phyloP scores from a whole-genome alignment of 208 protist genomes.

The Crithidia mellificae region DNA sequence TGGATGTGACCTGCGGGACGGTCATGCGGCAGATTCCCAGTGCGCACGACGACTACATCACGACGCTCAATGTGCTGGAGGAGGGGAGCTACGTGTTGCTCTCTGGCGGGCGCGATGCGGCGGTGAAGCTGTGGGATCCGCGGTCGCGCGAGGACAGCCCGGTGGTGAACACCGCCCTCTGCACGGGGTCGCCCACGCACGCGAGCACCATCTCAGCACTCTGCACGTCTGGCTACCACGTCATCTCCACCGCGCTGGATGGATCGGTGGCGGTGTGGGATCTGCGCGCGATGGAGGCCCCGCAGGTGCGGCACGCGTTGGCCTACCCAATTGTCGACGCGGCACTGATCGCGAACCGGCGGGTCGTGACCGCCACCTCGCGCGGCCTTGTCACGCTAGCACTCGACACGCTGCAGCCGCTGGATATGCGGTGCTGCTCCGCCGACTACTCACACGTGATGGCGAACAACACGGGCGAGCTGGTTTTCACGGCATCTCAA shows the following conservation, averaged over 20 bases:
- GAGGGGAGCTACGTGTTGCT: slow-evolving; percentile 67
- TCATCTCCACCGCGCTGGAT: slow-evolving; percentile 68
- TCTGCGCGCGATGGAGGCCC: slow-evolving; percentile 47
- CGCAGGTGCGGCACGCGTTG: slow-evolving; percentile 43
- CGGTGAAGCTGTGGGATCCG: slow-evolving; percentile 81
- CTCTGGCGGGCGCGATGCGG: slow-evolving; percentile 60
- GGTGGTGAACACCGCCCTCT: slow-evolving; percentile 32
- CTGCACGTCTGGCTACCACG: slow-evolving; percentile 42
- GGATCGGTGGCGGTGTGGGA: slow-evolving; percentile 77
- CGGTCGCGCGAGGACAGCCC: slow-evolving; percentile 37
- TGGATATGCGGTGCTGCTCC: slow-evolving; percentile 24
- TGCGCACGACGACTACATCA: slow-evolving; percentile 80
- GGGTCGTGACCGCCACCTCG: slow-evolving; percentile 54
- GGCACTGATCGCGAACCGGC: slow-evolving; percentile 14
- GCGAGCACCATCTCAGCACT: slow-evolving; percentile 72
- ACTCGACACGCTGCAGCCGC: slow-evolving; percentile 34
- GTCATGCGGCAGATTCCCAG: slow-evolving; percentile 42
- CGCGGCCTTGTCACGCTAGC: slow-evolving; percentile 61
- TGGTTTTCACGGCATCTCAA: slow-evolving; percentile 27
- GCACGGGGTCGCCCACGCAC: slow-evolving; percentile 35
- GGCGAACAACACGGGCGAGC: slow-evolving; percentile 27
- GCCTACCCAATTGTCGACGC: slow-evolving; percentile 55
- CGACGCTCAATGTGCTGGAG: slow-evolving; percentile 52
- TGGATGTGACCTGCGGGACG: slow-evolving; percentile 40
- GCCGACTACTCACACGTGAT: slow-evolving; percentile 26